Evolutionary conservation across 768 basidiomycete genomes (phyloP).

Genomic region (Solioccasus polychromus): DNA sequence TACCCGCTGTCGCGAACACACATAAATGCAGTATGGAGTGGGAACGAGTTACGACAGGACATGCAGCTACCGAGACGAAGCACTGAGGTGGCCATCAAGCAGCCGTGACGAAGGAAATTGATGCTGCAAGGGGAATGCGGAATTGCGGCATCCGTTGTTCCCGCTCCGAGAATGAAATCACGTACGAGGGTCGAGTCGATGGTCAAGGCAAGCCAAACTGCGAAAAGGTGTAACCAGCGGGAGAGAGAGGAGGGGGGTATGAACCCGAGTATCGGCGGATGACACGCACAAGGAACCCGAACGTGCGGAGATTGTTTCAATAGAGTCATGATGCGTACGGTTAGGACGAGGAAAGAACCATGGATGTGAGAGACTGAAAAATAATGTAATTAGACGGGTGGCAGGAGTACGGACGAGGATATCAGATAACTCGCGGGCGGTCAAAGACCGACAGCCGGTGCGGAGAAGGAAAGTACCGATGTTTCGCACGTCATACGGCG

Average conservation of each 20-base stretch:
- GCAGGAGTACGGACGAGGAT: conserved; percentile 3
- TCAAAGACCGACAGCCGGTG: conserved; percentile 5
- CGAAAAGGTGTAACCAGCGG: too few relatives aligned
- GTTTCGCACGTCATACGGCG: conserved; percentile 3
- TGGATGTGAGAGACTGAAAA: too few relatives aligned
- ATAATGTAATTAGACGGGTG: too few relatives aligned
- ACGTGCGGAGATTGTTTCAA: conserved; percentile 10
- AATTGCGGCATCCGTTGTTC: neutral
- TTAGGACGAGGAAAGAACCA: too few relatives aligned
- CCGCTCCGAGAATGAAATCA: conserved; percentile 13
- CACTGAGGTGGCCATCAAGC: conserved; percentile 5
- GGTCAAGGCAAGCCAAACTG: too few relatives aligned
- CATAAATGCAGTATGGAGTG: conserved; percentile 9
- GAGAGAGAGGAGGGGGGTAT: too few relatives aligned
- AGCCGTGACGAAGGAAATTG: neutral
- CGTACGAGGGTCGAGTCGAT: conserved; percentile 4
- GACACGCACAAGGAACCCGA: neutral
- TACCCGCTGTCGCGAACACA: neutral
- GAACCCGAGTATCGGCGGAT: neutral
- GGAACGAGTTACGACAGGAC: conserved; percentile 13
- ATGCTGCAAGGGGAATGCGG: neutral
- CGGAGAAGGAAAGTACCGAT: conserved; percentile 5
- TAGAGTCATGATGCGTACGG: too few relatives aligned
- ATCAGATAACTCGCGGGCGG: neutral
- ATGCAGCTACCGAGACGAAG: conserved; percentile 13